Conservation (phyloP, 1,284 basidiomycete genomes). For the Puccinia hordei region DNA sequence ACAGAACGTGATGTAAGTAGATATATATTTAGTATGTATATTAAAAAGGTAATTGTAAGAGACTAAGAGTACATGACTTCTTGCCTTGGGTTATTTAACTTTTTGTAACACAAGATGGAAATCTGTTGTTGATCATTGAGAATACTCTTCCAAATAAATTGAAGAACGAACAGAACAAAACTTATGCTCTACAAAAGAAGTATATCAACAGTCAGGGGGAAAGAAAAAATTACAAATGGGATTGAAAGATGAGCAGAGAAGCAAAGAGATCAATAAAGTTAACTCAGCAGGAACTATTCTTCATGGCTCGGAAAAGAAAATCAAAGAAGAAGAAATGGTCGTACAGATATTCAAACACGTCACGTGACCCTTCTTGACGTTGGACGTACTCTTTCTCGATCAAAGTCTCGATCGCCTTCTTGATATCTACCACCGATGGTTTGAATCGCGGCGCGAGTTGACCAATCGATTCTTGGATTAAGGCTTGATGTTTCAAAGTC, state of each 20-base stretch:
- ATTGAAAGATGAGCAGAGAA: neutral
- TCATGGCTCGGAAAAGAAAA: neutral
- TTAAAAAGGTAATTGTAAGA: neutral
- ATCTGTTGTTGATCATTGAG: no score
- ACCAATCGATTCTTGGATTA: slow-evolving; percentile 91
- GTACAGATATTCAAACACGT: slow-evolving; percentile 48
- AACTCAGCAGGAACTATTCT: neutral
- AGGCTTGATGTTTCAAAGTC: slow-evolving; percentile 91
- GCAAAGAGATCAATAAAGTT: neutral
- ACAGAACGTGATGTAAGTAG: no score
- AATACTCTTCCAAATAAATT: neutral
- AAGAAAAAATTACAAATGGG: neutral
- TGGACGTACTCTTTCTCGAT: slow-evolving; percentile 98
- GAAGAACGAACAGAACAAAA: neutral
- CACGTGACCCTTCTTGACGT: slow-evolving; percentile 60
- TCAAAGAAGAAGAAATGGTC: neutral
- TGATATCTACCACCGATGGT: slow-evolving; percentile 85
- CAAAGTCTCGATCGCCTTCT: slow-evolving; percentile 85
- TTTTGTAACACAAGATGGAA: no score
- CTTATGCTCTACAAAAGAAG: neutral
- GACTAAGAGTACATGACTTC: neutral
- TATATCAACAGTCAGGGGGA: neutral
- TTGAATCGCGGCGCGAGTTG: slow-evolving; percentile 86
- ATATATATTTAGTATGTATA: neutral
- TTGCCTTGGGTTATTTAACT: neutral